phyloP scores from a whole-genome alignment of 1,139 yeast genomes.

The Hyphopichia wangnamkhiaoensis region DNA sequence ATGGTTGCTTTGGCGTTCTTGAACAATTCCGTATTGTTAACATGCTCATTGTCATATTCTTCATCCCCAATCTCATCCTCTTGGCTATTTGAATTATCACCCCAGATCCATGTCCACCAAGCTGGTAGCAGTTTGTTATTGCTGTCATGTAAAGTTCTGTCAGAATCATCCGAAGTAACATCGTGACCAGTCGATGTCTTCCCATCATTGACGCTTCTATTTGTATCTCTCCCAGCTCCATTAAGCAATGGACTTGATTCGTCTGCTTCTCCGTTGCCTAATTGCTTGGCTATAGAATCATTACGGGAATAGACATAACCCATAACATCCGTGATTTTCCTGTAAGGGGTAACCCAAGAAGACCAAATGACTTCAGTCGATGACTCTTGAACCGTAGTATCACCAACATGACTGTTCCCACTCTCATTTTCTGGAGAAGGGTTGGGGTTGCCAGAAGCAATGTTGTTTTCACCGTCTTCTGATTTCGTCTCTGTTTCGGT shows the following conservation, averaged over 20 bases:
- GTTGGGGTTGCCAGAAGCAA: neutral
- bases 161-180: conserved; percentile 1
- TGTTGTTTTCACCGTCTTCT: too few species aligned
- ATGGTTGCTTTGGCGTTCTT: conserved; percentile 37
- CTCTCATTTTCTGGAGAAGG: neutral
- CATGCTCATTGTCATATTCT: conserved; percentile 10
- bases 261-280: neutral
- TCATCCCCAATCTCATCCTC: conserved; percentile 21
- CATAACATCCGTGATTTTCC: neutral
- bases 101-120: conserved; percentile 23
- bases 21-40: conserved; percentile 28
- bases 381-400: conserved; percentile 1
- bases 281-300: too few species aligned
- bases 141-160: neutral
- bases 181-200: too few species aligned
- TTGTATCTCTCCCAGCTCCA: neutral
- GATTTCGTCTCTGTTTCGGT: neutral
- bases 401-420: conserved; percentile 4
- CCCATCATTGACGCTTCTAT: too few species aligned
- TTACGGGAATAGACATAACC: neutral
- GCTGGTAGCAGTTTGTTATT: too few species aligned
- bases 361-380: conserved; percentile 1
- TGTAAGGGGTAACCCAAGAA: conserved; percentile 1
- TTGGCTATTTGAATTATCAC: conserved; percentile 4
- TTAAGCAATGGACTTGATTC: conserved; percentile 4